These are phyloP conservation scores for Flammula alnicola DNA, from an alignment of 1,284 basidiomycete genomes.

Conservation along the genomic window DNA sequence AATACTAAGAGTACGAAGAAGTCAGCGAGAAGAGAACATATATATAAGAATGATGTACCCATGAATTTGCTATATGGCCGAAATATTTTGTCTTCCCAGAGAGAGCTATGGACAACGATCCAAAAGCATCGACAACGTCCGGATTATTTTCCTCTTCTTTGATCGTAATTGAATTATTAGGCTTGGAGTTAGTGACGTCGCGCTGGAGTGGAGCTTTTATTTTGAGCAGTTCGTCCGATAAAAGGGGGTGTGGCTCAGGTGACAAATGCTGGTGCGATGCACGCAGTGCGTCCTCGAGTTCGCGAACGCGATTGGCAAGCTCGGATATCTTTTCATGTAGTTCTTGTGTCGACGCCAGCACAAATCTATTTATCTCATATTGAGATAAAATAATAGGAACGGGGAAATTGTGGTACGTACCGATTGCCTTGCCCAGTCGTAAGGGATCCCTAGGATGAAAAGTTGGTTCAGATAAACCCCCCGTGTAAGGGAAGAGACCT, in stretches of 20 bases:
- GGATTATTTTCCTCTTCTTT: constrained; percentile 67
- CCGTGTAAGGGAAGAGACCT: constrained; percentile 21
- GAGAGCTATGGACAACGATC: constrained; percentile 70
- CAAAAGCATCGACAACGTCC: constrained; percentile 80
- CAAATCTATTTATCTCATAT: too few species aligned
- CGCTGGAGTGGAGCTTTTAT: constrained; percentile 76
- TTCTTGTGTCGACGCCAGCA: constrained; percentile 80
- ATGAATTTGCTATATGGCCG: constrained; percentile 78
- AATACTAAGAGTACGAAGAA: constrained; percentile 52
- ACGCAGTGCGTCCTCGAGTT: constrained; percentile 76
- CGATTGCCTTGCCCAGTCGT: constrained; percentile 83
- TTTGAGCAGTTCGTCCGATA: constrained; percentile 69
- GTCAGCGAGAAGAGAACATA: constrained; percentile 1
- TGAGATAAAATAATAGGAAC: neutral
- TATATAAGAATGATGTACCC: constrained; percentile 49
- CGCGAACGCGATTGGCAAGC: constrained; percentile 72
- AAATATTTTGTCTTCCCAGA: constrained; percentile 75
- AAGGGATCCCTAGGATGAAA: constrained; percentile 57
- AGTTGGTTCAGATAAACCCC: constrained; percentile 6
- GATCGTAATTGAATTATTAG: constrained; percentile 22
- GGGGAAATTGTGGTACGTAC: constrained; percentile 40
- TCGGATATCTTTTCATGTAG: constrained; percentile 82
- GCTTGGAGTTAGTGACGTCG: constrained; percentile 45
- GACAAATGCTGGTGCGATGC: constrained; percentile 62
- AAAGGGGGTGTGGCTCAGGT: constrained; percentile 64